Base-by-base conservation (phyloP, 2,329 filamentous ascomycete genomes). In the Cladosporium sp. region DNA sequence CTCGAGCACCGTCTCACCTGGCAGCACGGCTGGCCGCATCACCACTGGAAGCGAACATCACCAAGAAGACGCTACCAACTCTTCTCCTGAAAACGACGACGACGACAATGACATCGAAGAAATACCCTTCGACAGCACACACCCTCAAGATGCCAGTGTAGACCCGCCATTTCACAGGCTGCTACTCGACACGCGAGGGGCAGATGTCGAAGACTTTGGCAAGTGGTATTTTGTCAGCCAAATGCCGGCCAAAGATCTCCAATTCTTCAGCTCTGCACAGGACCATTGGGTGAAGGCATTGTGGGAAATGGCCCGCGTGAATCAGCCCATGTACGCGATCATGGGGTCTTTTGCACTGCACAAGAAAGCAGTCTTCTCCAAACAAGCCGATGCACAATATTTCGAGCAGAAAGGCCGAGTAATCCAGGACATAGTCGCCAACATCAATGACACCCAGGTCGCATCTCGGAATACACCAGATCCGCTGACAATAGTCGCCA, bases 161-260 rank as follows among this genome's bases (percentile, higher is more conserved):
- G 37, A 59, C 2, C 37, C 35, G 29, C 61, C 61, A 21, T 56
- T 31, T 26, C 29, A 26, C 14, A 44, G 37, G 14, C 21, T 35
- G n/a, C 23, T 62, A 26, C 44, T 62, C 29, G 59, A 52, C 59
- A 52, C 29, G n/a, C 28, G 46, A 18, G 59, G 59, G n/a, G 44
- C 35, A 26, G 50, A 63, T 56, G 61, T 63, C 50, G 33, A 56
- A 56, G 61, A 56, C 33, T 56, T 63, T 23, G 61, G 61, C 16
- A 35, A 63, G 50, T 63, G 61, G 61, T 63, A 56, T 8, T 63
- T 63, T 12, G 35, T 46, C 35, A 55, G 50, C 50, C 61, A 63
- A 56, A 53, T 63, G 33, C 61, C 61, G 7, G 61, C 53, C 33
- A 52, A 56, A 29, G 61, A 63, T 35, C 50, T 53, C 7, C n/a